These are phyloP conservation scores for Quercus berberidifolia DNA, from an alignment of 306 rosid genomes.

Conservation along the genomic window DNA sequence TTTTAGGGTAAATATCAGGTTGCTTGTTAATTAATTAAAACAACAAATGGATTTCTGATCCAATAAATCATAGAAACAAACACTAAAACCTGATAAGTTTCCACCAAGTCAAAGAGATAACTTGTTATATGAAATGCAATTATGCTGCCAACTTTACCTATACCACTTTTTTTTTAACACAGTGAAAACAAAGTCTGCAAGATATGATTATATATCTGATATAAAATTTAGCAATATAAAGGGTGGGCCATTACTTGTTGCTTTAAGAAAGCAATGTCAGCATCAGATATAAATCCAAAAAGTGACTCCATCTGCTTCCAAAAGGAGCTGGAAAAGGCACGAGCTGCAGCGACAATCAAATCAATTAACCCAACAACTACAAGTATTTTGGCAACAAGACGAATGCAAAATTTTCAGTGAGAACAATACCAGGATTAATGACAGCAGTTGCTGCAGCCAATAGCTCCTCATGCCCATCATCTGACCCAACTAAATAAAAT, in stretches of 20 bases:
- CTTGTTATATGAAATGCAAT: not conserved
- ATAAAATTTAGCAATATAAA: not conserved
- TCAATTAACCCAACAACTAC: conserved; percentile 25
- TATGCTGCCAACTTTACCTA: not conserved
- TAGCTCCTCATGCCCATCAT: conserved; percentile 85
- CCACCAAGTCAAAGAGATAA: not conserved
- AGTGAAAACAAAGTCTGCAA: not conserved
- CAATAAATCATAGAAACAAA: not conserved
- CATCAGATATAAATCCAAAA: conserved; percentile 68
- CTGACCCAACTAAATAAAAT: conserved; percentile 73
- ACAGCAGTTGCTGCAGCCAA: conserved; percentile 87
- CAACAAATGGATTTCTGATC: not conserved
- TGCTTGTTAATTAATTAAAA: not conserved
- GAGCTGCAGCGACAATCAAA: conserved; percentile 50
- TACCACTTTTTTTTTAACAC: not conserved
- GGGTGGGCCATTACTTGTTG: conserved; percentile 57
- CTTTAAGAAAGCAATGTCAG: conserved; percentile 65
- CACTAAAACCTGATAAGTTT: not conserved
- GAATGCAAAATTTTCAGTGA: conserved; percentile 19
- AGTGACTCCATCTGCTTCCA: conserved; percentile 90
- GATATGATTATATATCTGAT: not conserved
- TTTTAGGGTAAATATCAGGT: not conserved
- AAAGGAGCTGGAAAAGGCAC: conserved; percentile 58
- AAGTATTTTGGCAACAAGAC: conserved; percentile 15
- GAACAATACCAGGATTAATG: conserved; percentile 59